These are phyloP conservation scores for Wickerhamomyces silvicola DNA, from an alignment of 805 yeast genomes.

Conservation along the genomic window DNA sequence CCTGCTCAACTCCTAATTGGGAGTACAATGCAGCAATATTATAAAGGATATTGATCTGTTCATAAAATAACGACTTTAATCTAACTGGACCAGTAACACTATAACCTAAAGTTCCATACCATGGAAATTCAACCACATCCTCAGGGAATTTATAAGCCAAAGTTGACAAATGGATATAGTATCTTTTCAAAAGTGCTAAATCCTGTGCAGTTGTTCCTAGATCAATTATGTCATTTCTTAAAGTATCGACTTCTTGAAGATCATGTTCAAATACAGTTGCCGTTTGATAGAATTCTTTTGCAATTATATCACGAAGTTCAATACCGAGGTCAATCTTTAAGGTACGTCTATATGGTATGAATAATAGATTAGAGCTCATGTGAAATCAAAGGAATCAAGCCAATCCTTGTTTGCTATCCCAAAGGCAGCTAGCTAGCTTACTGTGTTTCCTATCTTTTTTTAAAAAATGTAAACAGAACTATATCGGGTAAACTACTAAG, in stretches of 20 bases:
- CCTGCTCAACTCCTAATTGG: constrained; percentile 42
- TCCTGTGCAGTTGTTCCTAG: constrained; percentile 32
- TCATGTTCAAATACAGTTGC: constrained; percentile 36
- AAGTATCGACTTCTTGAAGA: constrained; percentile 33
- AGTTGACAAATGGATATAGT: constrained; percentile 38
- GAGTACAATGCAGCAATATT: constrained; percentile 66
- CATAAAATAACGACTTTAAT: constrained; percentile 47
- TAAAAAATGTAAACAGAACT: too few relatives aligned
- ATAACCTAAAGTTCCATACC: constrained; percentile 68
- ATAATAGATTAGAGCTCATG: constrained; percentile 34
- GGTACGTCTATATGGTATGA: constrained; percentile 46
- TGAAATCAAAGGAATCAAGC: constrained; percentile 5
- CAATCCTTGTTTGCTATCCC: neutral
- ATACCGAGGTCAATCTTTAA: constrained; percentile 33
- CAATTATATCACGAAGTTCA: constrained; percentile 37
- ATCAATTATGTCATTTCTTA: constrained; percentile 37
- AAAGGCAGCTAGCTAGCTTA: too few relatives aligned
- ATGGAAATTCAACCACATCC: constrained; percentile 53
- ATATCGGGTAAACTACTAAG: too few relatives aligned
- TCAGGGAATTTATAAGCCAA: constrained; percentile 55
- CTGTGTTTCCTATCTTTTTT: too few relatives aligned
- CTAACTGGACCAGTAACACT: constrained; percentile 42
- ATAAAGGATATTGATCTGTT: constrained; percentile 55
- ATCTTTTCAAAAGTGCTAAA: constrained; percentile 33
- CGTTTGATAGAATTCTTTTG: constrained; percentile 40